Base-by-base conservation (phyloP, 2,329 filamentous ascomycete species). In the Apiospora kogelbergensis region DNA sequence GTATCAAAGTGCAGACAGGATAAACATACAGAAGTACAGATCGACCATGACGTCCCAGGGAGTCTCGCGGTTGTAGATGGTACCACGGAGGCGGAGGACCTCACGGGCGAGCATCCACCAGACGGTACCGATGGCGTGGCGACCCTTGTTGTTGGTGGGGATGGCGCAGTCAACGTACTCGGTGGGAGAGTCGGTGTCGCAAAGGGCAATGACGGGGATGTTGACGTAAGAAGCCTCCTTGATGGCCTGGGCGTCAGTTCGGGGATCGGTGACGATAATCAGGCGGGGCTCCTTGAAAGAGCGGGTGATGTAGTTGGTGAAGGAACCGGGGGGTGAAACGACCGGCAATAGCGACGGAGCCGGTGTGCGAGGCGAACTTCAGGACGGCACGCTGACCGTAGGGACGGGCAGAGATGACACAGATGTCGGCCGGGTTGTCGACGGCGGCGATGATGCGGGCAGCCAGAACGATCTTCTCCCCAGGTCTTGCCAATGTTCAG, bases 271-370 rank as follows among this genome's bases (percentile, higher is more conserved):
- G 81, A 99, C 96, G 84, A 99, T 91, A 86, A 99, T 98, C 82
- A 99, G 90, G 85, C 97, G 97, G 82, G 96, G 96, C 90, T 99
- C 96, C 92, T 98, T 98, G 94, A 99, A 99, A 76, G 96, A 98
- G 82, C 96, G 95, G 85, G 97, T 99, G 92, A 99, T 99, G 93
- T 99, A 99, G 91, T 99, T 99, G 90, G 96, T 99, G 92, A 99
- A 99, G 86, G 95, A 97, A 93, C 96, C 96, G 84, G 96, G 96
- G 96, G 82, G 96, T 99, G 93, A 99, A 99, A 84, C 96, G 96
- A 88, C 96, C 96, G 81, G 96, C 97, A 81, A 99, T 99, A 84
- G 96, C 93, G 81, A 94, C 93, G 81, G 97, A 95, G 83, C 96
- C 96, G 77, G 96, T 99, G 92, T 99, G 96, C 75, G 94, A 88